Percentiles rank a stretch among this genome's conserved stretches.
These are phyloP conservation scores for Cryphonectria radicalis DNA, from an alignment of 2,329 filamentous ascomycete genomes.

Conservation along the genomic window DNA sequence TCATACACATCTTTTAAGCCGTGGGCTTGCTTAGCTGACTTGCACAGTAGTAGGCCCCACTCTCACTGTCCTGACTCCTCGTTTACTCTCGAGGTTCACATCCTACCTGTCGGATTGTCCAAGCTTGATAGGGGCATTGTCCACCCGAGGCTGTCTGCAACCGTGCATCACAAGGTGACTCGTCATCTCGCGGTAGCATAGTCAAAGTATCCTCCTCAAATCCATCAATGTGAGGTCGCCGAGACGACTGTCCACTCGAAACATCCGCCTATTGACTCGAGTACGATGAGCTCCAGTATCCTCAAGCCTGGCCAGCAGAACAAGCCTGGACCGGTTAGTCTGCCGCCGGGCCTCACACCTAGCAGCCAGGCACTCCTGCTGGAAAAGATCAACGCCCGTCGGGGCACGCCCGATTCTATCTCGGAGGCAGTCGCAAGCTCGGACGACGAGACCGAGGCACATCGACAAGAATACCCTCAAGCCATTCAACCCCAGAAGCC, in stretches of 20 bases:
- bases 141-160: not conserved
- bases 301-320: conserved; percentile 54
- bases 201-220: not conserved
- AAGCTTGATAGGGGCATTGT: not conserved
- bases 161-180: not conserved
- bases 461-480: conserved; percentile 57
- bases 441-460: conserved; percentile 83
- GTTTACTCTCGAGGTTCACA: not conserved
- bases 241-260: not conserved
- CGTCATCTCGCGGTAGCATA: not conserved
- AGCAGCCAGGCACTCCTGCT: conserved; percentile 68
- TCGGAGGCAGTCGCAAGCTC: conserved; percentile 93
- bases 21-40: not conserved
- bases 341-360: conserved; percentile 49
- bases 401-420: conserved; percentile 76
- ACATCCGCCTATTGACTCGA: conserved; percentile 6
- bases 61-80: not conserved
- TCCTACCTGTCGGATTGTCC: conserved; percentile 2
- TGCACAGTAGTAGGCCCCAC: not conserved
- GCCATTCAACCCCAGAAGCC: conserved; percentile 62
- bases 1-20: not conserved
- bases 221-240: conserved; percentile 15
- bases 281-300: conserved; percentile 56
- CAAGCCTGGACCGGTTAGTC: conserved; percentile 55
- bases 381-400: conserved; percentile 77